Evolutionary conservation across 768 basidiomycete genomes (phyloP).

Genomic region (Piloderma croceum): DNA sequence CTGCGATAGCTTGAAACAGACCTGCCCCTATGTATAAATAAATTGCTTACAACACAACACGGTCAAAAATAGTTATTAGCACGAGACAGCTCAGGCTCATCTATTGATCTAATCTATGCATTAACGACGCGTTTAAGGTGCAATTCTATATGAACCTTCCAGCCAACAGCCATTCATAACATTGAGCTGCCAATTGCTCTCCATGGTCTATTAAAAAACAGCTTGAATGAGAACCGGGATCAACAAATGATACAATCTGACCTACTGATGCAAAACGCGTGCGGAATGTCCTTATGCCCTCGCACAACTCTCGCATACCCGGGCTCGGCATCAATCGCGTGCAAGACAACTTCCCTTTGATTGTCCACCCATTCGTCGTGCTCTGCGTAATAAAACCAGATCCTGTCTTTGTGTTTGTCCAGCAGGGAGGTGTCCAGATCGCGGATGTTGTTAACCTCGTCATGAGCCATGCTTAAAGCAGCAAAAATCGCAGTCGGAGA

Average conservation of each 20-base stretch:
- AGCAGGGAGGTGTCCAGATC: slow-evolving; percentile 44
- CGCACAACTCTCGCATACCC: slow-evolving; percentile 35
- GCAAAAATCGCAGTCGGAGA: slow-evolving; percentile 50
- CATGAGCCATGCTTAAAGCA: slow-evolving; percentile 54
- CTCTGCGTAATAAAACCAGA: slow-evolving; percentile 57
- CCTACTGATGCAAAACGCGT: slow-evolving; percentile 73
- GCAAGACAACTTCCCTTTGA: slow-evolving; percentile 42
- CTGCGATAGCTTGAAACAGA: no score
- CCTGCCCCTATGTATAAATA: no score
- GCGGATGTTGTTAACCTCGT: slow-evolving; percentile 61
- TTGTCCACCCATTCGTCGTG: slow-evolving; percentile 66
- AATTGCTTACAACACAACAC: no score
- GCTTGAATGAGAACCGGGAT: not conserved
- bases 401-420: slow-evolving; percentile 28
- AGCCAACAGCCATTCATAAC: slow-evolving; percentile 41
- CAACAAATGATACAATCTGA: slow-evolving; percentile 5
- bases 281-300: slow-evolving; percentile 48
- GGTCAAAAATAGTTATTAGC: no score
- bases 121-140: no score
- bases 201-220: slow-evolving; percentile 40
- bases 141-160: no score
- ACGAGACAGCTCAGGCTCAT: no score
- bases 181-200: slow-evolving; percentile 43
- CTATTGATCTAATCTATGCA: no score
- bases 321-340: slow-evolving; percentile 30